Conservation (phyloP, 805 yeast genomes). For the Candida peoriensis region DNA sequence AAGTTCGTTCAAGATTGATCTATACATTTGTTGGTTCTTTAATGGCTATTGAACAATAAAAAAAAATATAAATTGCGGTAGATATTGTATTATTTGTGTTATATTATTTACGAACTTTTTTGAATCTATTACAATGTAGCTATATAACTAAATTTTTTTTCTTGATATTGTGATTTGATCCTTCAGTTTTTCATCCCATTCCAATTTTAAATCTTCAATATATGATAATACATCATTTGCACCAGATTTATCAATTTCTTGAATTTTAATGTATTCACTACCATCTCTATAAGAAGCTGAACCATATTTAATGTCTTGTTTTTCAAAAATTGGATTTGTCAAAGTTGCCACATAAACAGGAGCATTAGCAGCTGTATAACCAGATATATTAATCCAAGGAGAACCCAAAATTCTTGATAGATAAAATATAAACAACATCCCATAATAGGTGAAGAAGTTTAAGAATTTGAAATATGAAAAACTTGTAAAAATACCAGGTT, state of each 20-base stretch:
- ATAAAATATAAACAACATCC: constrained; percentile 82
- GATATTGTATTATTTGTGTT: constrained; percentile 1
- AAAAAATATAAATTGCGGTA: neutral
- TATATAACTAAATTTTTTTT: constrained; percentile 6
- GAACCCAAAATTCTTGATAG: constrained; percentile 79
- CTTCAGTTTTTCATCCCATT: constrained; percentile 74
- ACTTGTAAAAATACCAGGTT: constrained; percentile 92
- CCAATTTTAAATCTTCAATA: constrained; percentile 46
- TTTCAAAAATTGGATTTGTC: constrained; percentile 42
- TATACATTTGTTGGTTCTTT: constrained; percentile 93
- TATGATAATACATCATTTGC: constrained; percentile 62
- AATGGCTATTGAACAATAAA: constrained; percentile 55
- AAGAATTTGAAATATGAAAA: constrained; percentile 72
- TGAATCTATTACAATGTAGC: neutral
- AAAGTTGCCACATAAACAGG: constrained; percentile 61
- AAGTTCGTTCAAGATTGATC: constrained; percentile 90
- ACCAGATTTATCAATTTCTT: constrained; percentile 59
- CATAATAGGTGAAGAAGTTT: constrained; percentile 74
- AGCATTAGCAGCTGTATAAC: constrained; percentile 87
- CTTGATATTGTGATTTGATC: constrained; percentile 56
- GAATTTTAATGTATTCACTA: constrained; percentile 50
- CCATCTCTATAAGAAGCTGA: constrained; percentile 69
- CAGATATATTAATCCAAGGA: constrained; percentile 83
- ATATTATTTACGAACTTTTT: neutral
- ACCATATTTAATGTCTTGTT: constrained; percentile 58